Base-by-base conservation (phyloP, 2,329 filamentous ascomycete species). In the Calycina herbarum region DNA sequence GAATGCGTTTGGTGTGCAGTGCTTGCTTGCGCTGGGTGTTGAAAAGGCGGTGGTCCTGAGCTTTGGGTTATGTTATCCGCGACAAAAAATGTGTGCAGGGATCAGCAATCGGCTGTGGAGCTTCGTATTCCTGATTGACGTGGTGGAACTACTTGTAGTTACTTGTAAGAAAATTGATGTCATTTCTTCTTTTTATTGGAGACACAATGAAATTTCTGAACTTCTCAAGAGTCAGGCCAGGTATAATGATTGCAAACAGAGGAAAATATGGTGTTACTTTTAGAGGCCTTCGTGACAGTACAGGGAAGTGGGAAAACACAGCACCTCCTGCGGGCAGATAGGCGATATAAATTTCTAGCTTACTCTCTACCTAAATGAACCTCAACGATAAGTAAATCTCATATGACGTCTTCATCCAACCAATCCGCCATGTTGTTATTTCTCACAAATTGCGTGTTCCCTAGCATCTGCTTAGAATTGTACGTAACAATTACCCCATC, bases 391-490 rank as follows among this genome's bases (percentile, higher is more conserved):
- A 54, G 20, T 51, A 54, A 10, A 24, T 24, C 20, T 11, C 48
- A 13, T 15, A 54, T 54, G 48, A 54, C 10, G 48, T 24, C 7
- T 27, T 54, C 10, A 24, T 54, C 11, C 38, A 40, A 40, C 38
- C 38, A 40, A 40, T 17, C 38, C 38, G 2, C 35, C 35, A 29
- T 27, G 8, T 29, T 13, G 27, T 51, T 13, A 51, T 27, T 13
- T 13, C 11, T 5, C 48, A 27, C 13, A 24, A 27, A 24, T 10
- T 27, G 3, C 48, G 72, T 61, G 72, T 73, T 45, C 65, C 69
- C 72, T 66, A 65, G 65, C 72, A 74, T 74, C 59, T 35, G 33
- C 35, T 33, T 13, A 5, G 24, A 8, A 13, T 13, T 13, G 48
- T 54, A 54, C 48, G 48, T 54, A 54, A 54, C 48, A 1, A 54